Conservation (phyloP, 2,329 filamentous ascomycete species). For the Harringtonia aguacate region DNA sequence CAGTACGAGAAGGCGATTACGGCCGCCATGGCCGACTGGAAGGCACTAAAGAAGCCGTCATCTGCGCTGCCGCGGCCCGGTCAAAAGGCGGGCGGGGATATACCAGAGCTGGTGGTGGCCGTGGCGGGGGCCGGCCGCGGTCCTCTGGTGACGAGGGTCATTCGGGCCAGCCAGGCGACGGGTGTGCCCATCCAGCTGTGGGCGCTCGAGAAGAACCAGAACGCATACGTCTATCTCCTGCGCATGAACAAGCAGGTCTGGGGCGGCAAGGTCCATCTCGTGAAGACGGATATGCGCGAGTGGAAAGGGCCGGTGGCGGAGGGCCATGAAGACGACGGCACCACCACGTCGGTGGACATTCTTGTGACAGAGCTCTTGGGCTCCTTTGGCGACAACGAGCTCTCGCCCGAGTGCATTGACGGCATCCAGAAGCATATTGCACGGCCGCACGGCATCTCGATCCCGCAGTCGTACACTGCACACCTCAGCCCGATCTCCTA, state of each 20-base stretch:
- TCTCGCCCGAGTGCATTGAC: constrained; percentile 88
- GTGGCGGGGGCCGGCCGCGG: constrained; percentile 91
- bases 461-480: constrained; percentile 86
- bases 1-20: constrained; percentile 85
- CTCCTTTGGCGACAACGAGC: constrained; percentile 93
- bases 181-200: constrained; percentile 75
- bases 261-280: constrained; percentile 69
- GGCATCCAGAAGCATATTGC: constrained; percentile 86
- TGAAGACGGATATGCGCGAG: constrained; percentile 94
- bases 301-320: constrained; percentile 71
- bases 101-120: constrained; percentile 57
- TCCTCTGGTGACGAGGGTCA: constrained; percentile 76
- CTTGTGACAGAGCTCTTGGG: constrained; percentile 88
- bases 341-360: constrained; percentile 70
- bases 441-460: constrained; percentile 74
- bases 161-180: constrained; percentile 67
- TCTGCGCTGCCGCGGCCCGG: constrained; percentile 54
- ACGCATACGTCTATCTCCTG: constrained; percentile 87
- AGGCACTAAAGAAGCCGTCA: constrained; percentile 58
- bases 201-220: constrained; percentile 96
- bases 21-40: constrained; percentile 74
- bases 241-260: constrained; percentile 77
- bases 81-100: constrained; percentile 16
- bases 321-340: constrained; percentile 29
- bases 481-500: constrained; percentile 87